Evolutionary conservation across 2,329 filamentous ascomycete genomes (phyloP), one percentile per base, ranked within the genome.

Genomic region (Thelonectria olida): DNA sequence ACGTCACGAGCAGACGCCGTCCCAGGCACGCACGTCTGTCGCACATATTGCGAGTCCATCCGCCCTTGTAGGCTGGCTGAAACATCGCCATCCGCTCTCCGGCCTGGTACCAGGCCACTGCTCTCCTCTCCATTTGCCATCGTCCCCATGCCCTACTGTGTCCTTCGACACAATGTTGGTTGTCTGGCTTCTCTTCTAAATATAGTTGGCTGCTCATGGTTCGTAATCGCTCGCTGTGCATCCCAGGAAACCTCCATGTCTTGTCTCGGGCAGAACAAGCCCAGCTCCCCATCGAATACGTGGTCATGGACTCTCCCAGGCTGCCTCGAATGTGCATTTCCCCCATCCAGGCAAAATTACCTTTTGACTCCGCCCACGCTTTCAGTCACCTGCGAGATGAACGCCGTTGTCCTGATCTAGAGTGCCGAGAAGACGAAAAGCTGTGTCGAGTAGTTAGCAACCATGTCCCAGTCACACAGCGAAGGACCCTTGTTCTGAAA

Each of bases 401-500:
- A 68, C 67, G 64, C 63, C 66, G 48, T 45, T 58, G 57, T 61
- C 62, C 56, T 67, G 63, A 59, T 70, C 73, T 87, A 92, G 79
- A 92, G 84, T 75, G 90, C 90, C 66, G 90, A 92, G 79, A 92
- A 92, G 70, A 92, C 90, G 79, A 92, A 92, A 72, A 92, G 82
- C 90, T 92, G 66, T 60, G 59, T 28, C 23, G 5, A 6, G 13
- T 36, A 20, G 66, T 79, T 66, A 77, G 73, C 55, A 53, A 39
- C 19, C 48, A 28, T 31, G 34, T 23, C 7, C 25, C n/a, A 28
- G 54, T 25, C 23, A 42, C 6, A 25, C n/a, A n/a, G n/a, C n/a
- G 17, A n/a, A 22, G 23, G 17, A 10, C 23, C 12, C 10, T 51
- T 27, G 53, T 5, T 27, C 10, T 28, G 13, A 45, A 31, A 84